phyloP scores from a whole-genome alignment of 192 early-diverging fungal species.

The Gaertneriomyces semiglobifer region DNA sequence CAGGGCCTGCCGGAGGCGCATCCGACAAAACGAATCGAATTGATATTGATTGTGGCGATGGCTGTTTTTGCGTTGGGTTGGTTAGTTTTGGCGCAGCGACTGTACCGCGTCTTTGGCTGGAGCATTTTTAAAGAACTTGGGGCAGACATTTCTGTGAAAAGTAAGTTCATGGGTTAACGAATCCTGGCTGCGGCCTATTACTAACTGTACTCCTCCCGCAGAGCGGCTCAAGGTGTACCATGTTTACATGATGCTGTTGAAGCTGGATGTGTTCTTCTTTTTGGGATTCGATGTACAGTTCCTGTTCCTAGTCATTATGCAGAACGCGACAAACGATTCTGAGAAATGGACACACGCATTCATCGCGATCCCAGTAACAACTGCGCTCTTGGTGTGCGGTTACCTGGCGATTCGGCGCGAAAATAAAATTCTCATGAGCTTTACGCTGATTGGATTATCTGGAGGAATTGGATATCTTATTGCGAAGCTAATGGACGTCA shows the following conservation, averaged over 20 bases:
- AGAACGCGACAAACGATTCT: not conserved
- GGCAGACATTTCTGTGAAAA: slow-evolving; percentile 48
- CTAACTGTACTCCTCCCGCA: not conserved
- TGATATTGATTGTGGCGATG: slow-evolving; percentile 34
- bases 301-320: slow-evolving; percentile 51
- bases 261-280: slow-evolving; percentile 83
- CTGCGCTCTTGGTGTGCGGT: slow-evolving; percentile 59
- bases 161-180: slow-evolving; percentile 31
- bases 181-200: slow-evolving; percentile 1
- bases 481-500: slow-evolving; percentile 67
- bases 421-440: slow-evolving; percentile 53
- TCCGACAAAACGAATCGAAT: slow-evolving; percentile 28
- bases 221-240: slow-evolving; percentile 62
- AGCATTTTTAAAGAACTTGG: slow-evolving; percentile 56
- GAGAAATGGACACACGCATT: slow-evolving; percentile 51
- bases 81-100: slow-evolving; percentile 38
- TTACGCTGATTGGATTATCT: slow-evolving; percentile 58
- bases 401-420: slow-evolving; percentile 67
- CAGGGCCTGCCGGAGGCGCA: slow-evolving; percentile 15
- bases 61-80: slow-evolving; percentile 43
- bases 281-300: slow-evolving; percentile 68
- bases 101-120: slow-evolving; percentile 59
- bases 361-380: slow-evolving; percentile 56
- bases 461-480: slow-evolving; percentile 67
- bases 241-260: slow-evolving; percentile 75